Base-by-base conservation (phyloP, 352 stramenopile species). In the Phytophthora cryptogea region DNA sequence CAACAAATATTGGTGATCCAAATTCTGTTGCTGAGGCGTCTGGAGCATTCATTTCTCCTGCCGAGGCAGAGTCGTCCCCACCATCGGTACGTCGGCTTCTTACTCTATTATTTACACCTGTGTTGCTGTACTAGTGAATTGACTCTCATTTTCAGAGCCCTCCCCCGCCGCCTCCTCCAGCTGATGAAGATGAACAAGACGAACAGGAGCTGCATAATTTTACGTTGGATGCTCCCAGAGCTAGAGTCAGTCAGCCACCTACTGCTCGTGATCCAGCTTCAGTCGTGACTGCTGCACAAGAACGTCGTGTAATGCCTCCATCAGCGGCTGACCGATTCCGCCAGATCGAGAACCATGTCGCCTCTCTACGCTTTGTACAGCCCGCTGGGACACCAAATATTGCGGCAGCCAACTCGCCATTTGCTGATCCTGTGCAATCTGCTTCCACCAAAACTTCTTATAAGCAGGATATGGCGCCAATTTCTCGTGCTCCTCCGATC, bases 151-250 rank as follows among this genome's bases (percentile, higher is more conserved):
- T 56, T 32, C 53, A 78, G 69, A 83, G 72, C 69, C 78, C 65
- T 7, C 78, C 78, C 14, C 78, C 78, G 3, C 79, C 77, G 13
- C 72, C 79, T 37, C 76, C 79, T 16, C 75, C 76, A 55, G 63
- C 59, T 41, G 71, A 86, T 35, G 74, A 88, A 1, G 72, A 79
- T 26, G 71, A 81, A 37, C 36, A 70, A n/a, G 48, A 67, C 2
- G 66, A 77, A 36, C 6, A 66, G 32, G 54, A 76, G 8, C 36
- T 83, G 5, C 11, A 67, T 31, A 8, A 17, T 1, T 85, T 85
- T 39, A 39, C 52, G 3, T 28, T 83, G 59, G 33, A 67, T 54
- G 17, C 33, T 17, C 14, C 46, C 17, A 30, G 5, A 13, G 32
- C 28, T 30, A 17, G n/a, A 23, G 11, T 9, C 26, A 49, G 40